Percentiles rank a stretch among this genome's conserved stretches.
phyloP scores from a whole-genome alignment of 768 basidiomycete genomes.

The Fomitopsis serialis region DNA sequence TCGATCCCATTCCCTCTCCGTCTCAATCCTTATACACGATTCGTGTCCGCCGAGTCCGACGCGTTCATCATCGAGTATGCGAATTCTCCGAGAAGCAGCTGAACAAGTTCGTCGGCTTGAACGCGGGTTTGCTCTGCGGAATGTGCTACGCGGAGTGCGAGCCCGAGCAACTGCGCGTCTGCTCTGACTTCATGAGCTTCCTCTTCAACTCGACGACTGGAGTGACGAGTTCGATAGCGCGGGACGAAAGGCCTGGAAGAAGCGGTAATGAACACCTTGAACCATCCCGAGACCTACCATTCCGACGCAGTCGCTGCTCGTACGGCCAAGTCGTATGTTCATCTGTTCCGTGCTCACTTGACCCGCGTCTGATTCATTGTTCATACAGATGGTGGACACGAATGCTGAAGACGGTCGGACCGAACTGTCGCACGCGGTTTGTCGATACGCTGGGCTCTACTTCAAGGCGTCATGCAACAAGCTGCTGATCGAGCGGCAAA shows the following conservation, averaged over 20 bases:
- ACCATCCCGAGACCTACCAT: conserved; percentile 20
- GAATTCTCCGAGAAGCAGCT: conserved; percentile 27
- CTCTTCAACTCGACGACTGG: conserved; percentile 40
- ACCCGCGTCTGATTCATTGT: not conserved
- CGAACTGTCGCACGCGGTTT: conserved; percentile 31
- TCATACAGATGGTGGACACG: conserved; percentile 28
- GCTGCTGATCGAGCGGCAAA: conserved; percentile 22
- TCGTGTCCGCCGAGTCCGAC: conserved; percentile 32
- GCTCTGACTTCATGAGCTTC: conserved; percentile 61
- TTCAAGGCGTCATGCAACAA: conserved; percentile 28
- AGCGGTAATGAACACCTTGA: conserved; percentile 25
- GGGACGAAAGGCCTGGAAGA: conserved; percentile 17
- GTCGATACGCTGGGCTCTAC: conserved; percentile 25
- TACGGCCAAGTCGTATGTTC: conserved; percentile 15
- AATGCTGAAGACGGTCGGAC: conserved; percentile 31
- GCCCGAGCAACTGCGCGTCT: conserved; percentile 54
- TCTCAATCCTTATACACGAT: conserved; percentile 27
- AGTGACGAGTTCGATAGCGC: conserved; percentile 29
- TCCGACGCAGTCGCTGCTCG: conserved; percentile 20
- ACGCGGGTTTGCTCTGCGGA: conserved; percentile 63
- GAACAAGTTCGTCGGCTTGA: conserved; percentile 44
- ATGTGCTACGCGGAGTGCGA: conserved; percentile 55
- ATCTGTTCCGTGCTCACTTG: not conserved
- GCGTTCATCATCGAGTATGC: conserved; percentile 27
- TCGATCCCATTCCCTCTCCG: conserved; percentile 33